A percentile compares a stretch with the other conserved stretches of the same genome.
These are phyloP conservation scores for Potentilla sterilis DNA, from an alignment of 306 rosid genomes.

Conservation along the genomic window DNA sequence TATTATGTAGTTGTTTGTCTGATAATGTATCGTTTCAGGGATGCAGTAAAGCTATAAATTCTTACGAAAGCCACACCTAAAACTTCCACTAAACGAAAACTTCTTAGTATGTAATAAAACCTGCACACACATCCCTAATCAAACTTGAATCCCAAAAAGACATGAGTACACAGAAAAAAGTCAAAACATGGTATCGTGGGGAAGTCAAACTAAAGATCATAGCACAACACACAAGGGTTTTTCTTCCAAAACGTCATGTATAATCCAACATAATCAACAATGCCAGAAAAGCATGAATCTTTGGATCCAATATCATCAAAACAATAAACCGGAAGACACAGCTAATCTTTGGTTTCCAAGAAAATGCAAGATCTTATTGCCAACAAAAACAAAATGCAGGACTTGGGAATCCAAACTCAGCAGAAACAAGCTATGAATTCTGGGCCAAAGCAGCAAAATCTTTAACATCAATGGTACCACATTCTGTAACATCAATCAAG, in stretches of 20 bases:
- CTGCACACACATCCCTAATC: not conserved
- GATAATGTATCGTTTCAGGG: not conserved
- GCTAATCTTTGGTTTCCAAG: not conserved
- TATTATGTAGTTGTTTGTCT: not conserved
- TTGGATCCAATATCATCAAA: conserved; percentile 17
- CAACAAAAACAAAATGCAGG: not conserved
- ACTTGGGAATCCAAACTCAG: not conserved
- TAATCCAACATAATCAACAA: not conserved
- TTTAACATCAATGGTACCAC: not conserved
- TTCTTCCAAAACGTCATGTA: not conserved
- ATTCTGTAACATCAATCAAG: not conserved
- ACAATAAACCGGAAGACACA: not conserved
- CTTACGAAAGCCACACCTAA: not conserved
- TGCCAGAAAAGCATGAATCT: conserved; percentile 7
- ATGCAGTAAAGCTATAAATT: not conserved
- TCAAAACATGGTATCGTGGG: not conserved
- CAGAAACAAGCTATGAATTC: not conserved
- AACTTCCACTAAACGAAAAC: not conserved
- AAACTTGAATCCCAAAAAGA: not conserved
- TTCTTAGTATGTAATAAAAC: not conserved
- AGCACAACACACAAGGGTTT: not conserved
- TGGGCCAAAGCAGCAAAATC: conserved; percentile 8
- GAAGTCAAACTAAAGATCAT: not conserved
- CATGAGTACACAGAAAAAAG: not conserved
- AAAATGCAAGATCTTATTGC: not conserved